Evolutionary conservation across 148 eudicot species (phyloP), one percentile per base, ranked within the genome.

Genomic region (Rhododendron vialii): DNA sequence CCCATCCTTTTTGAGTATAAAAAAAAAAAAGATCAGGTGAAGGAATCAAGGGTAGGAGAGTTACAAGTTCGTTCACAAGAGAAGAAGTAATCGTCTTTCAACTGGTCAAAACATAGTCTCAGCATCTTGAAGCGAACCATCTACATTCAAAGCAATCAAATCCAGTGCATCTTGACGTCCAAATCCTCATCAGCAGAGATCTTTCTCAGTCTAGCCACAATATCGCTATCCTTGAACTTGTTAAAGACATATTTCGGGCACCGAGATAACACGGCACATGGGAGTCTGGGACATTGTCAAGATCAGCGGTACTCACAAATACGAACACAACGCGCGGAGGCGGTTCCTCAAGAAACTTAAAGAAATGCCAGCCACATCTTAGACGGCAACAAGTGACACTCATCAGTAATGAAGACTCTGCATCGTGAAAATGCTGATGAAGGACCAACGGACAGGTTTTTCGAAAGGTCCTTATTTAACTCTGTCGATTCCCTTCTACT

Each of bases 31-130:
- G 26, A 35, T 17, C 79, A 38, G 24, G 51, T 63, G 18, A 80
- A 77, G 87, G 75, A 85, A 67, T 82, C 51, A 80, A 57, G 28
- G 61, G 43, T 53, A 78, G 67, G 15, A 82, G 28, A 94, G 96
- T 94, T 90, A 97, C 99, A 77, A 97, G 98, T 85, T 97, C 99
- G 87, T 95, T 95, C 28, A 97, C 99, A 81, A 97, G 94, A 90
- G 94, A 84, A 63, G 95, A 89, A 61, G 96, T 94, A 85, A 97
- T 95, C 83, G 91, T 87, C 85, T 93, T 97, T 43, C 98, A 97
- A 89, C 92, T 97, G 98, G 67, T 97, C 99, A 81, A 97, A 74
- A 38, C 98, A 97, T 97, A 63, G 98, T 97, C 89, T 95, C 98
- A 79, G 99, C 98, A 88, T 97, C 99, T 83, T 95, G 93, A 84